phyloP scores from a whole-genome alignment of 768 basidiomycete species.

The Russula sp. region DNA sequence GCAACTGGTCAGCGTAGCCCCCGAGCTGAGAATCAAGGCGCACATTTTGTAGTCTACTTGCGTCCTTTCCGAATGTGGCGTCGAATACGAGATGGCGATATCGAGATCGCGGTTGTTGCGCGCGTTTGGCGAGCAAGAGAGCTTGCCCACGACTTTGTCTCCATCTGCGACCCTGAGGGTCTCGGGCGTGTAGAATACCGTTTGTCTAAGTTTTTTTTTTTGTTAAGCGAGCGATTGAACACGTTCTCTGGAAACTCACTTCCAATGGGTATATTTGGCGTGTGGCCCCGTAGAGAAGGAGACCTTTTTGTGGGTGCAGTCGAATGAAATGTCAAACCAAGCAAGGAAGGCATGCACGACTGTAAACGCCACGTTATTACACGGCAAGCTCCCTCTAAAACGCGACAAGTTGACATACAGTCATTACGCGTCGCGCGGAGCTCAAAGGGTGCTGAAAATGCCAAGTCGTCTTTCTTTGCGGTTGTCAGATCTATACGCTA shows the following conservation, averaged over 20 bases:
- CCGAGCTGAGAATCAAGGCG: slow-evolving; percentile 37
- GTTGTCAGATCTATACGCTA: slow-evolving; percentile 87
- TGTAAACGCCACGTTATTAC: slow-evolving; percentile 30
- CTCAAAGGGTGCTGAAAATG: slow-evolving; percentile 74
- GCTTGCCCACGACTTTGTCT: slow-evolving; percentile 61
- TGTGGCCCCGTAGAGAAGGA: slow-evolving; percentile 97
- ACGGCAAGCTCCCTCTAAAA: not conserved
- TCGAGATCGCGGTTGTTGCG: slow-evolving; percentile 95
- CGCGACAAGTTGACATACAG: slow-evolving; percentile 45
- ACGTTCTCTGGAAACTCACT: slow-evolving; percentile 50
- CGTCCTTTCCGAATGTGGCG: slow-evolving; percentile 25
- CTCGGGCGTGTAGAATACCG: slow-evolving; percentile 92
- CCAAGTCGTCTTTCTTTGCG: slow-evolving; percentile 91
- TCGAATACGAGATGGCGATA: slow-evolving; percentile 67
- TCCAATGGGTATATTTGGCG: slow-evolving; percentile 94
- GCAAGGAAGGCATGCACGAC: slow-evolving; percentile 97
- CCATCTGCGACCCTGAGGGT: slow-evolving; percentile 64
- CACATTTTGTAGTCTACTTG: slow-evolving; percentile 79
- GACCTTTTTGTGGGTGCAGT: slow-evolving; percentile 92
- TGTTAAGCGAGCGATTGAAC: not conserved
- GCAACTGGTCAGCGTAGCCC: slow-evolving; percentile 56
- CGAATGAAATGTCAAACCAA: slow-evolving; percentile 97
- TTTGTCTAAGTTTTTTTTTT: slow-evolving; percentile 73
- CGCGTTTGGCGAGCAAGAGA: slow-evolving; percentile 81
- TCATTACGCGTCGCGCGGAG: slow-evolving; percentile 83